A percentile compares a stretch with the other conserved stretches of the same genome.
Evolutionary conservation across 768 basidiomycete species (phyloP).

Genomic region (Strobilomyces confusus): DNA sequence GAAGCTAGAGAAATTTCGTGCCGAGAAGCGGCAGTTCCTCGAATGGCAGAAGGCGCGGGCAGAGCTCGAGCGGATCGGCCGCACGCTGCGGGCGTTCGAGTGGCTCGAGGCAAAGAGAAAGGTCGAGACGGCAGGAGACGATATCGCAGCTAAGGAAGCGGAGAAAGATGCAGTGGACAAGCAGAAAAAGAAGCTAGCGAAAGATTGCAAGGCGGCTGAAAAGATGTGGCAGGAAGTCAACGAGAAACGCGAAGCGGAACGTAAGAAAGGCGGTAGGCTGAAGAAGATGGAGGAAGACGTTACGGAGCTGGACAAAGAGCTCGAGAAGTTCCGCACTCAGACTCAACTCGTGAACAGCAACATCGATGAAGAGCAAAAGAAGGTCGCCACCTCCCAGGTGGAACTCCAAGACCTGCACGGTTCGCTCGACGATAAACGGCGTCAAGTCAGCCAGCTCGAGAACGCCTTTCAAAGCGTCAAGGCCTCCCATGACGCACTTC

Average conservation of each 20-base stretch:
- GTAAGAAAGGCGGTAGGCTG: constrained; percentile 90
- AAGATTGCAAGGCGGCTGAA: constrained; percentile 63
- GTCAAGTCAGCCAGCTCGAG: constrained; percentile 53
- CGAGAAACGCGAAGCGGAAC: constrained; percentile 78
- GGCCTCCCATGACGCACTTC: constrained; percentile 58
- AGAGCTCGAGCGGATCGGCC: constrained; percentile 82
- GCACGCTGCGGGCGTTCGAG: constrained; percentile 83
- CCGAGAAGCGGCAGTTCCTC: constrained; percentile 84
- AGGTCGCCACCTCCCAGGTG: constrained; percentile 46
- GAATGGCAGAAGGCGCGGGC: constrained; percentile 85
- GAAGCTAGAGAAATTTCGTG: constrained; percentile 85
- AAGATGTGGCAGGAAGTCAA: constrained; percentile 61
- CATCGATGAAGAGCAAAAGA: constrained; percentile 74
- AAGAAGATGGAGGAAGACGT: constrained; percentile 82
- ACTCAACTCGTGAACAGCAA: constrained; percentile 74
- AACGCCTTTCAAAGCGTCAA: constrained; percentile 60
- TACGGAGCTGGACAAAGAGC: constrained; percentile 68
- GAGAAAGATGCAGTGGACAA: constrained; percentile 47
- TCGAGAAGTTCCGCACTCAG: constrained; percentile 82
- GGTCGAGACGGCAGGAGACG: constrained; percentile 50
- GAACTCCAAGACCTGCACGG: constrained; percentile 60
- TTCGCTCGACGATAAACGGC: constrained; percentile 55
- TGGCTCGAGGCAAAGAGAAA: constrained; percentile 65
- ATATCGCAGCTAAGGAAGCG: constrained; percentile 47
- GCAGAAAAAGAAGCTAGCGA: constrained; percentile 45